Evolutionary conservation across 2,329 filamentous ascomycete genomes (phyloP), one percentile per base, ranked within the genome.

Genomic region (Monosporascus sp.): DNA sequence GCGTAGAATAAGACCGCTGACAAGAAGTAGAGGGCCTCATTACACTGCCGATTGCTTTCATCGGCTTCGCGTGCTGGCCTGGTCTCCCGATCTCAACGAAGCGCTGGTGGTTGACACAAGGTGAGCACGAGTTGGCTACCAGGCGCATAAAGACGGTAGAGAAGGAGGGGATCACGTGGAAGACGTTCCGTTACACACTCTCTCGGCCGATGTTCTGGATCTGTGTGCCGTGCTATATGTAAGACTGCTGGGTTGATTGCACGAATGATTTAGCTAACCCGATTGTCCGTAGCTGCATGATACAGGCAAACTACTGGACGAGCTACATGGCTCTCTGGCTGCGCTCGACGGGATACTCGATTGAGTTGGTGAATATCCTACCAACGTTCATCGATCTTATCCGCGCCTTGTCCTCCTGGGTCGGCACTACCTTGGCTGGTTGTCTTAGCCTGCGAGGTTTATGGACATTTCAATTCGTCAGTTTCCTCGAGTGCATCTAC

Each of bases 21-120:
- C 25, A 7, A 27, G 25, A 6, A 7, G 46, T 25, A 51, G 49
- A 54, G 44, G 49, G 50, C 18, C 25, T 51, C 36, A 54, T 51
- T 25, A 51, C 44, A 8, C 49, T 51, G 5, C 52, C 52, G 17
- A 36, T 46, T 5, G 51, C 51, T 3, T 53, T 53, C 18, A 48
- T 53, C 17, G 51, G 51, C 9, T 53, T 53, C 20, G 51, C 51
- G 15, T 49, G 77, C 1, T 54, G 48, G 47, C 67, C 67, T 0
- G 67, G 66, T 0, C 63, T 70, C 5, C 67, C 67, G 1, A 66
- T 64, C 27, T 67, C 65, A 1, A 62, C 65, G 1, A 60, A 56
- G 11, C 61, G 66, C 3, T 68, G 65, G 39, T 70, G 60, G 45
- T 18, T 70, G 11, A 65, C 61, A 0, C 60, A 62, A 7, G 50